Evolutionary conservation across 2,329 filamentous ascomycete species (phyloP), one percentile per base, ranked within the genome.

Genomic region (Hirsutella thompsonii): DNA sequence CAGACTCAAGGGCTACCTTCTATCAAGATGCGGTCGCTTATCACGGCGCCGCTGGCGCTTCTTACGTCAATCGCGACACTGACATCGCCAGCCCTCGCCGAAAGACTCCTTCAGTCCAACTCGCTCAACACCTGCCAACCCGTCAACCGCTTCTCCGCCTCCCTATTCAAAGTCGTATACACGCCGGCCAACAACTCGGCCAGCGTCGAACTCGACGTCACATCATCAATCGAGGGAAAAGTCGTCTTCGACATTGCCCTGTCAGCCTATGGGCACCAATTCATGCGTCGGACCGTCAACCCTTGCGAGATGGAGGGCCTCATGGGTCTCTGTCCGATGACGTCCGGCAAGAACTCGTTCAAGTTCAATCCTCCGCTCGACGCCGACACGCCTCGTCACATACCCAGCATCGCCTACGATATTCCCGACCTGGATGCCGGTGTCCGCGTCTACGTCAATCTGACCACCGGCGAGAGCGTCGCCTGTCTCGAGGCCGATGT

Each of bases 381-480:
- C 10, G 50, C 61, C 10, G 65, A 69, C 20, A 74, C 82, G 32
- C 63, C 85, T 44, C 62, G 66, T 20, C 61, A 74, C 40, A 79
- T 96, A 53, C 89, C 89, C 43, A 76, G 76, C 38, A 90, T 95
- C 55, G 84, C 87, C 40, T 96, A 92, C 64, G 81, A 74, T 39
- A 83, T 96, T 34, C 89, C 89, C 38, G 90, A 95, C 69, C 72
- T 95, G 41, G 90, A 96, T 60, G 88, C 87, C 46, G 81, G 77
- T 39, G 83, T 94, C 39, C 79, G 75, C 53, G 78, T 95, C 53
- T 81, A 79, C 53, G 86, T 95, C 69, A 90, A 85, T 57, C 70
- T 75, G 48, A 81, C 76, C 35, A 67, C 64, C 6, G 69, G 72
- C 40, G 64, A 73, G 39, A 78, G 72, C 52, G 75, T 93, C 40